phyloP scores from a whole-genome alignment of 164 flowering plant species.

The Magnolia sinica region DNA sequence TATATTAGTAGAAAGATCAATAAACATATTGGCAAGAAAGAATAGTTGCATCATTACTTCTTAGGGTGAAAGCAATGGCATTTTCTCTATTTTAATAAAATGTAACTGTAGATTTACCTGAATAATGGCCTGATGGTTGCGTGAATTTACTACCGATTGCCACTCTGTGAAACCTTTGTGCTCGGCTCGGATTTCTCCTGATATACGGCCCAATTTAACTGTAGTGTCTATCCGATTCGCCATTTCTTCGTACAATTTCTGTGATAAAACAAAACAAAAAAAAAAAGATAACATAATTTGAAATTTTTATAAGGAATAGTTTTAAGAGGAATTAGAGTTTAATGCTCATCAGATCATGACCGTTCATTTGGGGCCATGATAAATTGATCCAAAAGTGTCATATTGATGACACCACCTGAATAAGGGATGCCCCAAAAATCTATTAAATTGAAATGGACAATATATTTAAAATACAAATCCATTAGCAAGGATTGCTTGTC shows the following conservation, averaged over 20 bases:
- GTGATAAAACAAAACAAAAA: neutral
- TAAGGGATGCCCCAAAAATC: no score
- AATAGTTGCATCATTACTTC: no score
- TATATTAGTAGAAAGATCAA: neutral
- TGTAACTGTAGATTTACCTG: slow-evolving; percentile 33
- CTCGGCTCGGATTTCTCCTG: slow-evolving; percentile 31
- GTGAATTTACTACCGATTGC: slow-evolving; percentile 30
- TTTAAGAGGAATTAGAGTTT: no score
- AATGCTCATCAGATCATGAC: no score
- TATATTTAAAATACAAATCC: no score
- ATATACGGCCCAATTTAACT: slow-evolving; percentile 32
- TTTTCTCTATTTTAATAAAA: no score
- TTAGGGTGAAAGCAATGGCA: no score
- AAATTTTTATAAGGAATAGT: neutral
- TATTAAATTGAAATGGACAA: no score
- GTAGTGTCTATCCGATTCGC: slow-evolving; percentile 39
- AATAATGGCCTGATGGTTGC: slow-evolving; percentile 64
- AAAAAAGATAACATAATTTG: neutral
- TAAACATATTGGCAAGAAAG: neutral
- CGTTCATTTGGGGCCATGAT: no score
- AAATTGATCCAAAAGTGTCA: no score
- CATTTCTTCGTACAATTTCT: slow-evolving; percentile 61
- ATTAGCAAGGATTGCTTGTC: no score
- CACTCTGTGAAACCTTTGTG: slow-evolving; percentile 55
- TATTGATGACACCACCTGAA: no score